phyloP scores from a whole-genome alignment of 768 basidiomycete species.

The Hemileccinum impolitum region DNA sequence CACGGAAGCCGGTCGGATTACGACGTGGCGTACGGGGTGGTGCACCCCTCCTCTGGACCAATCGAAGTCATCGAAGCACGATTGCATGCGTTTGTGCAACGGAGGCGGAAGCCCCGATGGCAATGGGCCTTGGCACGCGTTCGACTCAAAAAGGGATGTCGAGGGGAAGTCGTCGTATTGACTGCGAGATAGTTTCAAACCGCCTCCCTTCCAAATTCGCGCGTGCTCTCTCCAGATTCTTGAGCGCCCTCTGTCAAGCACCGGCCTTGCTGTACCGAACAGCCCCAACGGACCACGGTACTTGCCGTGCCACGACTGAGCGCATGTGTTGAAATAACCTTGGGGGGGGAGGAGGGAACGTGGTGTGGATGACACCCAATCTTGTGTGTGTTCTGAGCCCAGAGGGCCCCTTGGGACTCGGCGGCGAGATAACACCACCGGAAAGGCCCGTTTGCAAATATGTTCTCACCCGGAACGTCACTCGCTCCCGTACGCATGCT shows the following conservation, averaged over 20 bases:
- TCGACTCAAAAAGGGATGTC: constrained; percentile 19
- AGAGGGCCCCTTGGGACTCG: background rate
- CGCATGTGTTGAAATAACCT: constrained; percentile 23
- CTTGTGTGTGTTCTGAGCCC: background rate
- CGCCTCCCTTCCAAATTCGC: constrained; percentile 17
- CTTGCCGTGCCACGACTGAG: constrained; percentile 15
- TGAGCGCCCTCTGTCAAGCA: constrained; percentile 1
- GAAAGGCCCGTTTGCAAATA: constrained; percentile 24
- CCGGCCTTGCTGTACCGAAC: constrained; percentile 16
- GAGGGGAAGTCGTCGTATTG: constrained; percentile 13
- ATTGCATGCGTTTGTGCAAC: constrained; percentile 14
- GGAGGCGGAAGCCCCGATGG: constrained; percentile 31
- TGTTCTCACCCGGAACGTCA: constrained; percentile 11
- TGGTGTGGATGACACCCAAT: constrained; percentile 27
- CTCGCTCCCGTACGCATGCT: constrained; percentile 17
- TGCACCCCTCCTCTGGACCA: constrained; percentile 5
- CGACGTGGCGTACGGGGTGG: constrained; percentile 16
- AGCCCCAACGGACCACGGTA: constrained; percentile 16
- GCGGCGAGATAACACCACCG: constrained; percentile 18
- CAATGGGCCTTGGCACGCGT: constrained; percentile 22
- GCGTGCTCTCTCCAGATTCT: constrained; percentile 13
- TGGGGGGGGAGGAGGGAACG: constrained; percentile 32
- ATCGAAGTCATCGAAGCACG: constrained; percentile 19
- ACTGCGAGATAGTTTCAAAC: constrained; percentile 12
- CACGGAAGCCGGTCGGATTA: constrained; percentile 15